A percentile compares a stretch with the other conserved stretches of the same genome.
Conservation (phyloP, 1,284 basidiomycete genomes). For the Trichosporon coremiiforme region DNA sequence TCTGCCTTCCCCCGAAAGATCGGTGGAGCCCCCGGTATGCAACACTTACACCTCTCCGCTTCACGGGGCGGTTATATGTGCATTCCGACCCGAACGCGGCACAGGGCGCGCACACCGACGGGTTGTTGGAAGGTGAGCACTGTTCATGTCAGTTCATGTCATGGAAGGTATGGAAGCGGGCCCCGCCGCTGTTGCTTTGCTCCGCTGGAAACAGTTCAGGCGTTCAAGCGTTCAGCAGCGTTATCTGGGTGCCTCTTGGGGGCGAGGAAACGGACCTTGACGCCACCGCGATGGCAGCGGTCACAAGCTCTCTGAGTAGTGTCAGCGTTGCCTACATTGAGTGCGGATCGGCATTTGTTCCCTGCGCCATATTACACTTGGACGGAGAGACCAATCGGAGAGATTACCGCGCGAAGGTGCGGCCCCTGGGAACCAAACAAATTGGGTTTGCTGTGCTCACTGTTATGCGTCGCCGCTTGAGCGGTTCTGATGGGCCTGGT, state of each 20-base stretch:
- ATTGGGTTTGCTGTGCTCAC: slow-evolving; percentile 15
- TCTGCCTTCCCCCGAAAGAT: neutral
- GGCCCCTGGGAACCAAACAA: neutral
- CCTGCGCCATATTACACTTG: neutral
- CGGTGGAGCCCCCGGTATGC: neutral
- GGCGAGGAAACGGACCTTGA: slow-evolving; percentile 37
- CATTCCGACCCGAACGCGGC: slow-evolving; percentile 45
- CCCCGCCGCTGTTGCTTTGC: slow-evolving; percentile 7
- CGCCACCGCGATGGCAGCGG: slow-evolving; percentile 51
- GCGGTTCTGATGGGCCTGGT: slow-evolving; percentile 22
- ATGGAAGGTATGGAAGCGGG: neutral
- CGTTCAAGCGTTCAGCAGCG: slow-evolving; percentile 14
- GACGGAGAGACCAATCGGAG: neutral
- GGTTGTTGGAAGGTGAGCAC: slow-evolving; percentile 42
- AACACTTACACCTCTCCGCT: slow-evolving; percentile 49
- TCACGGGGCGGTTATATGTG: slow-evolving; percentile 52
- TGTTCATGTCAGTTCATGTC: slow-evolving; percentile 23
- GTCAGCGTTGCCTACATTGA: slow-evolving; percentile 24
- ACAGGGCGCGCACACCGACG: slow-evolving; percentile 46
- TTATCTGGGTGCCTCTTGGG: neutral
- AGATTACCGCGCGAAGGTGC: neutral
- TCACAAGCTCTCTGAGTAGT: slow-evolving; percentile 49
- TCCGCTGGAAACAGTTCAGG: slow-evolving; percentile 2
- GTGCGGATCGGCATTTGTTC: slow-evolving; percentile 10
- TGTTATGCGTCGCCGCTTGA: slow-evolving; percentile 24